Conservation (phyloP, 106 monocot species). For the Phalaenopsis aphrodite region DNA sequence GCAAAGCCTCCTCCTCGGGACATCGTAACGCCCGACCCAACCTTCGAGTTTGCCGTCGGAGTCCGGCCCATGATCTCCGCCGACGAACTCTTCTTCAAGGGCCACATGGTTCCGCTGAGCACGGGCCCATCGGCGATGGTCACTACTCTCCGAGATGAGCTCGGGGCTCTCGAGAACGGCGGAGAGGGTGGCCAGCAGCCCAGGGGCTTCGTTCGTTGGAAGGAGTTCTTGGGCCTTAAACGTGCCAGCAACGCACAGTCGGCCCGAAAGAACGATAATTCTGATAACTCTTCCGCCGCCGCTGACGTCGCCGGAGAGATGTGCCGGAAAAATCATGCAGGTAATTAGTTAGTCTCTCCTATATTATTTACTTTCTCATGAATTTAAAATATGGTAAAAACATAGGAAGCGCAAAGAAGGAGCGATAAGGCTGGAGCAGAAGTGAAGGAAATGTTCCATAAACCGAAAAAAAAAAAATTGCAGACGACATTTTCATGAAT, state of each 20-base stretch:
- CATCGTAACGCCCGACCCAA: constrained; percentile 12
- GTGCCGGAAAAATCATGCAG: background rate
- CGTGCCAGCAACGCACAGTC: constrained; percentile 5
- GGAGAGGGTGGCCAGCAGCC: constrained; percentile 1
- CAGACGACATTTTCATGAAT: too few relatives aligned
- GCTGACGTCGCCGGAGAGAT: background rate
- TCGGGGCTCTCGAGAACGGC: constrained; percentile 4
- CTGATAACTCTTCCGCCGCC: background rate
- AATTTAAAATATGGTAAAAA: background rate
- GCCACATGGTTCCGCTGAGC: constrained; percentile 32
- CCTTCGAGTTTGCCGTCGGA: constrained; percentile 54
- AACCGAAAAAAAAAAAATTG: background rate
- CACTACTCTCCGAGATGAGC: constrained; percentile 46
- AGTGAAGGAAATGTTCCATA: background rate
- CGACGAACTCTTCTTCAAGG: constrained; percentile 59
- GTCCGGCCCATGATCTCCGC: constrained; percentile 45
- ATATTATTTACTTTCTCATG: background rate
- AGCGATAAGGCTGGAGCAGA: background rate
- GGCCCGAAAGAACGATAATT: background rate
- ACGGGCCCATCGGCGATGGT: background rate
- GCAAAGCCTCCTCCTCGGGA: background rate
- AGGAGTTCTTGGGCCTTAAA: constrained; percentile 27
- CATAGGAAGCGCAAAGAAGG: background rate
- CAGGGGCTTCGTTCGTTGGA: constrained; percentile 16
- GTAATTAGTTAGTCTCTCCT: background rate